A percentile compares a stretch with the other conserved stretches of the same genome.
These are phyloP conservation scores for Lobosporangium transversale DNA, from an alignment of 192 early-diverging fungal species.

Conservation along the genomic window DNA sequence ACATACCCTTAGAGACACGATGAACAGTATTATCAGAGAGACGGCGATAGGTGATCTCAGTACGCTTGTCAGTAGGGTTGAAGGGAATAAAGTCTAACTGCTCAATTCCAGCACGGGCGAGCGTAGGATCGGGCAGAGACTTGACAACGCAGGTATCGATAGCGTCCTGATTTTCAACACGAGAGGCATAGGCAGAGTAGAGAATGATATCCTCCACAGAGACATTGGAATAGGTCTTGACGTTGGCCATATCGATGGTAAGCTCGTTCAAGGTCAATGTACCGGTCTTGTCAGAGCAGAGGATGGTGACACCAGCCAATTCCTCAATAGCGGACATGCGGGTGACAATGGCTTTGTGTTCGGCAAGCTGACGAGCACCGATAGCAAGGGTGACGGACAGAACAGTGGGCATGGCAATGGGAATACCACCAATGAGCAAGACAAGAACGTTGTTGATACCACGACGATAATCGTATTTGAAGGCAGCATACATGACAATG, in stretches of 20 bases:
- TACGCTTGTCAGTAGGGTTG: conserved; percentile 83
- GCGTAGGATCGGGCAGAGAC: conserved; percentile 65
- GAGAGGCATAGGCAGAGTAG: conserved; percentile 79
- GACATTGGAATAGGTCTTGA: conserved; percentile 75
- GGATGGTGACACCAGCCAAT: conserved; percentile 81
- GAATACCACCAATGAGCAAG: conserved; percentile 83
- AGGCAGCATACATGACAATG: conserved; percentile 76
- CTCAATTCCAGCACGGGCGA: conserved; percentile 73
- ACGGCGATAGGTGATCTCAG: conserved; percentile 75
- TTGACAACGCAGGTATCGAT: conserved; percentile 81
- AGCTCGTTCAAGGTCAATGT: conserved; percentile 92
- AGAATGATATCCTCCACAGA: conserved; percentile 68
- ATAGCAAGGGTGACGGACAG: conserved; percentile 80
- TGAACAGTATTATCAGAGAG: conserved; percentile 69
- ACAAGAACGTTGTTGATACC: conserved; percentile 84
- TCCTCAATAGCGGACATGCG: conserved; percentile 85
- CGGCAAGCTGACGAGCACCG: conserved; percentile 82
- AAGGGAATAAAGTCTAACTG: conserved; percentile 76
- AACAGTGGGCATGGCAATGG: conserved; percentile 85
- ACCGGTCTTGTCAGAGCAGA: conserved; percentile 96
- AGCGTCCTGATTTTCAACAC: conserved; percentile 81
- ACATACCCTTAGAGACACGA: conserved; percentile 81
- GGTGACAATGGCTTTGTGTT: conserved; percentile 85
- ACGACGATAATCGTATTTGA: conserved; percentile 74
- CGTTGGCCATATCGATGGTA: conserved; percentile 73